Evolutionary conservation across 257 asterid species (phyloP).

Genomic region (Penstemon davidsonii): DNA sequence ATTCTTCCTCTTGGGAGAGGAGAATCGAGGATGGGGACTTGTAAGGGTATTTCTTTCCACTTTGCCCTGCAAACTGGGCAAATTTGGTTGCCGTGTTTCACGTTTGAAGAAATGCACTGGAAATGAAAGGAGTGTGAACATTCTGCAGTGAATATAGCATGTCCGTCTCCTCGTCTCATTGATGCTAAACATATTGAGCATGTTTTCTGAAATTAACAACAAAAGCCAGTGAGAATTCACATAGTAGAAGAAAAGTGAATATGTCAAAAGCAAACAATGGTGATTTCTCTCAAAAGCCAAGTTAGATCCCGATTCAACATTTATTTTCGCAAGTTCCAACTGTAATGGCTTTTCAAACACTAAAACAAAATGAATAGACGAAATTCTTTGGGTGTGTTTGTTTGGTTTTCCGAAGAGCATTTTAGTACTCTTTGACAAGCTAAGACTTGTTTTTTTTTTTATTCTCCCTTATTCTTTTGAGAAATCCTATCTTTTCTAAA

Average conservation of each 20-base stretch:
- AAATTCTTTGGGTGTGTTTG: too few species aligned
- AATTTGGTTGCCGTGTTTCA: conserved; percentile 84
- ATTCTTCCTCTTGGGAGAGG: conserved; percentile 51
- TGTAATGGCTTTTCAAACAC: too few species aligned
- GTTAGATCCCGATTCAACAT: too few species aligned
- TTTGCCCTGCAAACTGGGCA: conserved; percentile 96
- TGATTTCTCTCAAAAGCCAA: too few species aligned
- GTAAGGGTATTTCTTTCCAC: conserved; percentile 87
- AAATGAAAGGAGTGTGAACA: conserved; percentile 96
- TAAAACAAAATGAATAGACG: too few species aligned
- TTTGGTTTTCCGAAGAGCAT: too few species aligned
- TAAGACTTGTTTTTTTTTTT: too few species aligned
- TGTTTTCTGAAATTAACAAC: conserved; percentile 53
- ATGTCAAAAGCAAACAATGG: background rate
- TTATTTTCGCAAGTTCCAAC: too few species aligned
- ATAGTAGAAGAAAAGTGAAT: background rate
- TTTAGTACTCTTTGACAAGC: too few species aligned
- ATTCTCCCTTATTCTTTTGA: too few species aligned
- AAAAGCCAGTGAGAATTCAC: conserved; percentile 21
- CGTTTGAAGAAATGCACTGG: conserved; percentile 91
- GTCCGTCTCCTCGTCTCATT: conserved; percentile 90
- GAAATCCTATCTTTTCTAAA: background rate
- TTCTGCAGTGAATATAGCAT: conserved; percentile 93
- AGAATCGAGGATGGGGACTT: conserved; percentile 56
- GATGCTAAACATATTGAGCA: conserved; percentile 90